Evolutionary conservation across 1,284 basidiomycete genomes (phyloP).

Genomic region (Megacollybia platyphylla): DNA sequence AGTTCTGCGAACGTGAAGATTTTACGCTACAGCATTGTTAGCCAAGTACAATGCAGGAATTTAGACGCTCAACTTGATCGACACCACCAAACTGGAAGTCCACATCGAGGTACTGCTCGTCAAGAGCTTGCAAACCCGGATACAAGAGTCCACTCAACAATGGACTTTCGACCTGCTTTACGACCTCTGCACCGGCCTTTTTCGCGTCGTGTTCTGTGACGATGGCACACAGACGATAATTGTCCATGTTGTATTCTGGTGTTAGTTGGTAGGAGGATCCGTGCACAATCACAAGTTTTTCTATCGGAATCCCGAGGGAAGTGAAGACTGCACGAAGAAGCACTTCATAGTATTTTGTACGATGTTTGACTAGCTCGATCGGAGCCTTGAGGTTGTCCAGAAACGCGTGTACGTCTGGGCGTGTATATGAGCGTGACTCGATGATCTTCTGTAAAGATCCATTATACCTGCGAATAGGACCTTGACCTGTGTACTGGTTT

Average conservation of each 20-base stretch:
- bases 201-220: conserved; percentile 95
- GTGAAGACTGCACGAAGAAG: conserved; percentile 77
- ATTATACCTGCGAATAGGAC: conserved; percentile 72
- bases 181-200: conserved; percentile 98
- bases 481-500: conserved; percentile 45
- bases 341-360: conserved; percentile 86
- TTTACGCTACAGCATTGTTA: conserved; percentile 59
- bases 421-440: neutral
- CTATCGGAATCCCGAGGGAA: conserved; percentile 85
- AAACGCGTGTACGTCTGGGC: conserved; percentile 88
- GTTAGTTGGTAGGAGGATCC: conserved; percentile 91
- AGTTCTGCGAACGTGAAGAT: conserved; percentile 98
- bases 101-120: conserved; percentile 92
- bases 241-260: conserved; percentile 89
- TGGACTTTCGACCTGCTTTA: conserved; percentile 93
- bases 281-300: conserved; percentile 75
- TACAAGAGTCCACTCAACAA: conserved; percentile 88
- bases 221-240: conserved; percentile 81
- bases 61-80: conserved; percentile 59
- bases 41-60: conserved; percentile 1
- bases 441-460: neutral
- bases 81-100: conserved; percentile 99
- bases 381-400: conserved; percentile 97
- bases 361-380: conserved; percentile 81
- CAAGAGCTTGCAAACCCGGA: conserved; percentile 92